Evolutionary conservation across 2,329 filamentous ascomycete genomes (phyloP).

Genomic region (Neoscytalidium dimidiatum): DNA sequence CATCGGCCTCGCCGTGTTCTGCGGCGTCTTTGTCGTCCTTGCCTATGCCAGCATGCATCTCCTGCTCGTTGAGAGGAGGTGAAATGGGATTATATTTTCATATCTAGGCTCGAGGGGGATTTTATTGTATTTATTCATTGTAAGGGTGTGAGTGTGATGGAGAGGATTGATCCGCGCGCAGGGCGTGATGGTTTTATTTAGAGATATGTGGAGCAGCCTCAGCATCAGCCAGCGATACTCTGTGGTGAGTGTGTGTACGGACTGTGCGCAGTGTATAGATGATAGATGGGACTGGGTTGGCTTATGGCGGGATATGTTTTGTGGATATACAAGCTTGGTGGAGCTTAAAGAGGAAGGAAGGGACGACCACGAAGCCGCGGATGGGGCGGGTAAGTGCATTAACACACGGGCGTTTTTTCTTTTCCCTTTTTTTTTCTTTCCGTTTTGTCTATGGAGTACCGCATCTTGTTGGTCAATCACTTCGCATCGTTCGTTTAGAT

Average conservation of each 20-base stretch:
- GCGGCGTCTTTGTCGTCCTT: slow-evolving; percentile 77
- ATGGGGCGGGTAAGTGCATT: neutral
- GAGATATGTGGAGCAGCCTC: neutral
- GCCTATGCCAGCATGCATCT: slow-evolving; percentile 94
- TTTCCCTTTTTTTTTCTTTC: neutral
- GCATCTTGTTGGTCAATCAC: neutral
- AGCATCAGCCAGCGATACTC: neutral
- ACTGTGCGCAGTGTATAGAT: slow-evolving; percentile 8
- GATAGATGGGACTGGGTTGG: too few relatives aligned
- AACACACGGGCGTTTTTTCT: neutral
- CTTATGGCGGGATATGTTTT: too few relatives aligned
- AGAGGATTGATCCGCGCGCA: neutral
- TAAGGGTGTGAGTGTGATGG: neutral
- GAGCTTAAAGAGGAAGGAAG: too few relatives aligned
- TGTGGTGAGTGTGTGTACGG: neutral
- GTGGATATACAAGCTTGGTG: too few relatives aligned
- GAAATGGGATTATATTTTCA: slow-evolving; percentile 24
- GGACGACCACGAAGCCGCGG: neutral
- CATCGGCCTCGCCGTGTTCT: slow-evolving; percentile 78
- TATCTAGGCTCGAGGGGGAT: neutral
- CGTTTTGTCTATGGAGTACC: neutral
- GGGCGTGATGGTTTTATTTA: neutral
- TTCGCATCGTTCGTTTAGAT: neutral
- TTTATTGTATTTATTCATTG: neutral
- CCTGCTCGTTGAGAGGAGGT: slow-evolving; percentile 85